Base-by-base conservation (phyloP, 2,329 filamentous ascomycete species). In the Chaetomium strumarium region DNA sequence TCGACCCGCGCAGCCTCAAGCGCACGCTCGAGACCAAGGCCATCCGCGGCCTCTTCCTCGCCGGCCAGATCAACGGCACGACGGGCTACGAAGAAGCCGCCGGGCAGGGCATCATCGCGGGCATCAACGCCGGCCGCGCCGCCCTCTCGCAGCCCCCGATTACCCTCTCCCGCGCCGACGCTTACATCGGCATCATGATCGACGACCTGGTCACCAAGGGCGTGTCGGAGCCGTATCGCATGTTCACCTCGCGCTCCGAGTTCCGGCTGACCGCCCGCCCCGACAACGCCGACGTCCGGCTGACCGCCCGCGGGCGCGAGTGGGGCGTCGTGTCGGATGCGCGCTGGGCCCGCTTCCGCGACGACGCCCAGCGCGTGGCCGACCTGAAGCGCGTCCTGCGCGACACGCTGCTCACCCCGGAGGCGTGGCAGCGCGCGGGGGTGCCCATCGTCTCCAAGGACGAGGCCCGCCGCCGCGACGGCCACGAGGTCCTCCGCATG, bases 181-280 rank as follows among this genome's bases (percentile, higher is more conserved):
- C 90, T 12, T 99, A 96, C 68, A 97, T 99, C 64, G 93, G 93
- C 60, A 87, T 99, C 71, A 96, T 99, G 90, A 91, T 99, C 63
- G 93, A 99, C 69, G 93, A 99, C 67, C 81, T 99, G 36, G 85
- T 95, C 65, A 97, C 92, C 19, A 97, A 96, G 70, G 93, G 93
- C 44, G 93, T 99, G 30, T 91, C 88, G 2, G 93, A 99, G 66
- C 93, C 93, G 1, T 99, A 99, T 70, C 84, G 93, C 60, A 97
- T 99, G 91, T 99, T 99, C 73, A 99, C 93, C 2, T 88, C 88
- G 6, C 84, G 93, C 58, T 95, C 88, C 71, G 93, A 99, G 72
- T 99, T 95, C 70, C 88, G 93, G 57, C 91, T 99, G 79, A 89
- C 86, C 40, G 83, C 90, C 2, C 86, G 93, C 57, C 86, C 93